These are phyloP conservation scores for Porodaedalea pini DNA, from an alignment of 1,284 basidiomycete genomes.

Conservation along the genomic window DNA sequence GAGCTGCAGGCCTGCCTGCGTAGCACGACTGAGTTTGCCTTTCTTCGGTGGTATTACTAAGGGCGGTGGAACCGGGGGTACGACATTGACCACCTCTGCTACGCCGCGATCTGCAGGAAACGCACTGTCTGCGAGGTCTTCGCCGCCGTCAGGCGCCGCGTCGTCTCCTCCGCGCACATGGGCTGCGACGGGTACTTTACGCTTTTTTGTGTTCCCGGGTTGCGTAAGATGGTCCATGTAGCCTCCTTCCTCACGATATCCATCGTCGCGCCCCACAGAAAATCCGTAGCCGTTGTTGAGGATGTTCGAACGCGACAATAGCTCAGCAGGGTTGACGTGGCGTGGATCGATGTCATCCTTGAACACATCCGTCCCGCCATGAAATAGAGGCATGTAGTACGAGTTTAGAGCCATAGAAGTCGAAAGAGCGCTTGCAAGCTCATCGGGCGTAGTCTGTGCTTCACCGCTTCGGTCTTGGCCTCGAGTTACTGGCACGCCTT, in stretches of 20 bases:
- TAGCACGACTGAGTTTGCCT: constrained; percentile 54
- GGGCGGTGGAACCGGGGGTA: constrained; percentile 15
- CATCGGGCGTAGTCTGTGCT: constrained; percentile 39
- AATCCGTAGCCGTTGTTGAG: constrained; percentile 24
- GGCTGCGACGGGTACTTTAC: constrained; percentile 63
- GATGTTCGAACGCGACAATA: constrained; percentile 2
- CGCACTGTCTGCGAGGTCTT: constrained; percentile 33
- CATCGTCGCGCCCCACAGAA: constrained; percentile 38
- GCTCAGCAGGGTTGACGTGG: constrained; percentile 22
- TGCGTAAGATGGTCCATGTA: constrained; percentile 64
- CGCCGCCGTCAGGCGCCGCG: constrained; percentile 29
- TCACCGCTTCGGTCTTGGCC: not conserved
- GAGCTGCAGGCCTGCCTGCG: constrained; percentile 64
- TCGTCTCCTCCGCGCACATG: constrained; percentile 15
- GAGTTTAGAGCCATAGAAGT: constrained; percentile 54
- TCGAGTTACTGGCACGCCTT: constrained; percentile 5
- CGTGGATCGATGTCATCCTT: constrained; percentile 25
- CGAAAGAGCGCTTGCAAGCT: constrained; percentile 48
- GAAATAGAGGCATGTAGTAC: constrained; percentile 58
- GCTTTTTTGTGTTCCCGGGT: constrained; percentile 80
- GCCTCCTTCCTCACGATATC: constrained; percentile 52
- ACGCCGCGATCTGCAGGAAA: constrained; percentile 28
- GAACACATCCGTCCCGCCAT: constrained; percentile 43
- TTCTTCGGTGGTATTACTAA: constrained; percentile 29
- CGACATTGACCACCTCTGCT: constrained; percentile 20